Evolutionary conservation across 2,329 filamentous ascomycete genomes (phyloP).

Genomic region (Aspergillus intermedius): DNA sequence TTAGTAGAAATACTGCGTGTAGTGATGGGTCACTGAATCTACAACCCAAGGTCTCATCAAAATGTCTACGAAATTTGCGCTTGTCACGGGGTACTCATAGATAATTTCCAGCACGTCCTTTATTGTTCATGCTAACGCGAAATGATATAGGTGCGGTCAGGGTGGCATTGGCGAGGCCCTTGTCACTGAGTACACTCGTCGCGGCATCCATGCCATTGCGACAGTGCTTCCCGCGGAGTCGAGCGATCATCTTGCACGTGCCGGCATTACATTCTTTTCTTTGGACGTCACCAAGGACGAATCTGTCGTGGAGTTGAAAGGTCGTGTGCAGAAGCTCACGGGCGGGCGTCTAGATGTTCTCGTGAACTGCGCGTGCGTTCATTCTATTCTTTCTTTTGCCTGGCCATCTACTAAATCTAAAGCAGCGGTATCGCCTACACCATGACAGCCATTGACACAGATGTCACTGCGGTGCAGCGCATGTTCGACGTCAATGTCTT

Average conservation of each 20-base stretch:
- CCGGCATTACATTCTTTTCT: constrained; percentile 6
- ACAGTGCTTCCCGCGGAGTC: constrained; percentile 31
- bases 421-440: constrained; percentile 1
- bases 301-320: neutral
- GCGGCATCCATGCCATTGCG: constrained; percentile 37
- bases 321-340: constrained; percentile 2
- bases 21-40: too few species aligned
- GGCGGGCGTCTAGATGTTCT: constrained; percentile 9
- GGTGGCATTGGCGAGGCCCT: constrained; percentile 6
- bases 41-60: too few species aligned
- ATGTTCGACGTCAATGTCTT: constrained; percentile 9
- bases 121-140: neutral
- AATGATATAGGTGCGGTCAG: neutral
- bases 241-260: neutral
- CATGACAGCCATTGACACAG: constrained; percentile 5
- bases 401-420: neutral
- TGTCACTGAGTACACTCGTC: neutral
- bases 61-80: neutral
- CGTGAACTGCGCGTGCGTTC: constrained; percentile 9
- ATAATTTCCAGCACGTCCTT: neutral
- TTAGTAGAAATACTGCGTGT: too few species aligned
- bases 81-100: neutral
- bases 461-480: constrained; percentile 1
- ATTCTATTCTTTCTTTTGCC: neutral
- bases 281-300: constrained; percentile 10